Conservation (phyloP, 75 land plant species). For the Sequoiadendron giganteum region DNA sequence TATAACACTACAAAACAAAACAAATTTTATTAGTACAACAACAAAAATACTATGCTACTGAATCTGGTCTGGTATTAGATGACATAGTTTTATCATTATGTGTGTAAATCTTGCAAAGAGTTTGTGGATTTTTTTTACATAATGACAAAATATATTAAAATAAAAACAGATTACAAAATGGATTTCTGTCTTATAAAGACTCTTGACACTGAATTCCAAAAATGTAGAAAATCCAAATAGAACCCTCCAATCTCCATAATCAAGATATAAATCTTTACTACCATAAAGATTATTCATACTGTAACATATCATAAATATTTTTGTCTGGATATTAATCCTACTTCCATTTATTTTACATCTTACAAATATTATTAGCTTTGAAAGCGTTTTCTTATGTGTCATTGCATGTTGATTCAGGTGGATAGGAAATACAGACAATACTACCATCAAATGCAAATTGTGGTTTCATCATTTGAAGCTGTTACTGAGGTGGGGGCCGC, state of each 20-base stretch:
- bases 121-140: background rate
- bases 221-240: too few species aligned
- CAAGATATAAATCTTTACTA: too few species aligned
- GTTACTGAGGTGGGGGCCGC: constrained; percentile 76
- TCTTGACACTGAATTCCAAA: too few species aligned
- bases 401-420: constrained; percentile 34
- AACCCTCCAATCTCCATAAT: too few species aligned
- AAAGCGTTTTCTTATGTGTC: background rate
- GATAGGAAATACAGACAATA: constrained; percentile 70
- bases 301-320: too few species aligned
- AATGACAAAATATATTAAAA: too few species aligned
- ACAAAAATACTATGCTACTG: background rate
- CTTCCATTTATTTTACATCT: background rate
- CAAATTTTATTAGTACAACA: too few species aligned
- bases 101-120: background rate
- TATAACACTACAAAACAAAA: too few species aligned
- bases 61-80: background rate
- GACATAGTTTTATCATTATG: background rate
- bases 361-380: background rate
- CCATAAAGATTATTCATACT: too few species aligned
- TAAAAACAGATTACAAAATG: too few species aligned
- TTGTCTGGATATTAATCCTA: background rate
- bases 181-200: too few species aligned
- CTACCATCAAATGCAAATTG: constrained; percentile 77
- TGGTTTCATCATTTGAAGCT: constrained; percentile 66